These are phyloP conservation scores for Colletotrichum zoysiae DNA, from an alignment of 2,329 filamentous ascomycete species.

Conservation along the genomic window DNA sequence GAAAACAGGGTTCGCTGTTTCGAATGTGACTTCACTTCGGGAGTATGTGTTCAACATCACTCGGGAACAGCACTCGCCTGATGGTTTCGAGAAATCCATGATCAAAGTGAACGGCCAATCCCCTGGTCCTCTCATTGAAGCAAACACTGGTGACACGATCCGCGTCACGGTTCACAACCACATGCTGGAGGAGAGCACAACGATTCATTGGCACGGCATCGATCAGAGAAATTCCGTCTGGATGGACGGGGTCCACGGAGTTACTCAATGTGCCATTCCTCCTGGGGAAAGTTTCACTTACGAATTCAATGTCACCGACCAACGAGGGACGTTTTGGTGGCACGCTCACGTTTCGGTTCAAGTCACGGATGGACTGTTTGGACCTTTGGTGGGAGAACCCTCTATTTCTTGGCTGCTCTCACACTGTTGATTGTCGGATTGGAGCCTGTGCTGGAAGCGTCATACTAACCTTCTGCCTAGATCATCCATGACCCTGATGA, in stretches of 20 bases:
- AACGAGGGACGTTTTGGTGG: constrained; percentile 74
- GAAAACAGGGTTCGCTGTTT: constrained; percentile 26
- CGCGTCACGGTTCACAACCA: constrained; percentile 56
- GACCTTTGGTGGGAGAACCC: constrained; percentile 35
- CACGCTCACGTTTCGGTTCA: constrained; percentile 62
- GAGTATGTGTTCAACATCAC: constrained; percentile 67
- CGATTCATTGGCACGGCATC: constrained; percentile 78
- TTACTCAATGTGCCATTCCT: constrained; percentile 72
- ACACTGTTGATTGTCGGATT: constrained; percentile 10
- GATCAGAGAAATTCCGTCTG: constrained; percentile 72
- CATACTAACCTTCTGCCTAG: constrained; percentile 42
- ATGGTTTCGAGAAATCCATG: constrained; percentile 65
- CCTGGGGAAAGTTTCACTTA: constrained; percentile 67
- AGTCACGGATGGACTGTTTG: constrained; percentile 41
- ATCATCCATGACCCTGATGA: constrained; percentile 53
- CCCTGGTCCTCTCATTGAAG: constrained; percentile 73
- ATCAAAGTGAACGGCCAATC: constrained; percentile 75
- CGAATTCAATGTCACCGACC: constrained; percentile 69
- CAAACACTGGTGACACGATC: constrained; percentile 58
- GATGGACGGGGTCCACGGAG: constrained; percentile 74
- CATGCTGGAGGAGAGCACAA: constrained; percentile 57
- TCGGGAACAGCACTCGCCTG: constrained; percentile 63
- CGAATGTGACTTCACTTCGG: constrained; percentile 51
- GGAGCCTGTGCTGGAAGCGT: not conserved
- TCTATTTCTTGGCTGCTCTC: not conserved